Conservation (phyloP, 768 basidiomycete genomes). For the Lentinula aciculospora region DNA sequence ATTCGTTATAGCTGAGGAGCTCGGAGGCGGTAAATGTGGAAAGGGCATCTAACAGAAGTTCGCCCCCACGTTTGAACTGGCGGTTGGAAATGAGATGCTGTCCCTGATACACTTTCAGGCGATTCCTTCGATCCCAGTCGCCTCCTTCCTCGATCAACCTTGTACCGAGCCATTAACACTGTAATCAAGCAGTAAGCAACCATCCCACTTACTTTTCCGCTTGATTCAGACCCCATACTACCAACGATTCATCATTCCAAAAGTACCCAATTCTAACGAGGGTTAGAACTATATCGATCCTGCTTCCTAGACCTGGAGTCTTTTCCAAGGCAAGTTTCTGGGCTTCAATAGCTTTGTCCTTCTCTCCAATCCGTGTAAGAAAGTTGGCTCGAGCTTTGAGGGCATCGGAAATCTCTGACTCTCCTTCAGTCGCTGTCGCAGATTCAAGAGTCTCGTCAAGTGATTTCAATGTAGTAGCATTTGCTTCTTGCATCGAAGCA, state of each 20-base stretch:
- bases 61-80: constrained; percentile 86
- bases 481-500: constrained; percentile 57
- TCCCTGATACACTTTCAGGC: constrained; percentile 93
- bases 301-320: constrained; percentile 86
- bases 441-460: constrained; percentile 78
- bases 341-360: constrained; percentile 81
- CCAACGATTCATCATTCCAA: constrained; percentile 71
- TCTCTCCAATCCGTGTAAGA: constrained; percentile 86
- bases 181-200: neutral
- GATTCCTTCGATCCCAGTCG: constrained; percentile 96
- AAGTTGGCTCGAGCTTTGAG: constrained; percentile 82
- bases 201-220: constrained; percentile 65
- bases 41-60: constrained; percentile 84
- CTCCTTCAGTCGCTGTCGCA: constrained; percentile 87
- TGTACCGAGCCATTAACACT: neutral
- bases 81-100: constrained; percentile 81
- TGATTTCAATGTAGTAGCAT: constrained; percentile 64
- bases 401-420: constrained; percentile 88
- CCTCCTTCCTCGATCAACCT: constrained; percentile 93
- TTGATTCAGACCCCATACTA: constrained; percentile 64
- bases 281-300: constrained; percentile 89
- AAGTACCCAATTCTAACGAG: constrained; percentile 89
- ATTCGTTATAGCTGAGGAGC: constrained; percentile 82
- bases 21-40: constrained; percentile 95
- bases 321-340: constrained; percentile 84